phyloP scores from a whole-genome alignment of 2,329 filamentous ascomycete species.

The Chaetothyriales sp. region DNA sequence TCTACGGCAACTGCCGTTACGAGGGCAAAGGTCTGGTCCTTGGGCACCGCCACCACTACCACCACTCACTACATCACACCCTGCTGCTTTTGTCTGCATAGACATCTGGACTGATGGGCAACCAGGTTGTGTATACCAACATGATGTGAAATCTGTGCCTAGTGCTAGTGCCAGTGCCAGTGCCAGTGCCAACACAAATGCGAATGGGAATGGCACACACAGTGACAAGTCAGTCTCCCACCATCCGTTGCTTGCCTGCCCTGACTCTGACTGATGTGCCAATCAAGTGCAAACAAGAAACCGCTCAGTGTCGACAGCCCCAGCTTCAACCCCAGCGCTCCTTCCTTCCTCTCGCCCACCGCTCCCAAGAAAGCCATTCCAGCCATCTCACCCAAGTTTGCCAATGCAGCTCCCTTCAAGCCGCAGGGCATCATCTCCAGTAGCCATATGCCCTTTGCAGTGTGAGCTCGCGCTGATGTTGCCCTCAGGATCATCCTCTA shows the following conservation, averaged over 20 bases:
- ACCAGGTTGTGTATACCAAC: constrained; percentile 68
- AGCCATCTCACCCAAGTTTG: constrained; percentile 68
- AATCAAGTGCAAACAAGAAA: constrained; percentile 13
- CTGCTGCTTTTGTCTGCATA: neutral
- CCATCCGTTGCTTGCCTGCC: neutral
- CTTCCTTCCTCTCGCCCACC: constrained; percentile 33
- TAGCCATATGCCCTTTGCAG: constrained; percentile 11
- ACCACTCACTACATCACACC: neutral
- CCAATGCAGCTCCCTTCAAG: constrained; percentile 56
- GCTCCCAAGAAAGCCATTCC: constrained; percentile 19
- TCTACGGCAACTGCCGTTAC: constrained; percentile 85
- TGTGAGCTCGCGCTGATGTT: neutral
- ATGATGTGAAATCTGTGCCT: constrained; percentile 53
- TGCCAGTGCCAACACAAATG: constrained; percentile 15
- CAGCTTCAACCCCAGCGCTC: constrained; percentile 59
- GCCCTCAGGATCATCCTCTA: constrained; percentile 24
- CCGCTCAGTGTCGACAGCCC: constrained; percentile 88
- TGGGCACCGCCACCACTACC: constrained; percentile 2
- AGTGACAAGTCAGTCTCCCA: constrained; percentile 18
- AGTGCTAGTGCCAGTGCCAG: constrained; percentile 23
- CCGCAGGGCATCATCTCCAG: constrained; percentile 28
- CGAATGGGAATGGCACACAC: constrained; percentile 20
- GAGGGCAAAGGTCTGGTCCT: constrained; percentile 55
- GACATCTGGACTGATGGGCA: constrained; percentile 4
- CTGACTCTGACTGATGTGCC: neutral